These are phyloP conservation scores for Saturnispora sanitii DNA, from an alignment of 805 yeast genomes.

Conservation along the genomic window DNA sequence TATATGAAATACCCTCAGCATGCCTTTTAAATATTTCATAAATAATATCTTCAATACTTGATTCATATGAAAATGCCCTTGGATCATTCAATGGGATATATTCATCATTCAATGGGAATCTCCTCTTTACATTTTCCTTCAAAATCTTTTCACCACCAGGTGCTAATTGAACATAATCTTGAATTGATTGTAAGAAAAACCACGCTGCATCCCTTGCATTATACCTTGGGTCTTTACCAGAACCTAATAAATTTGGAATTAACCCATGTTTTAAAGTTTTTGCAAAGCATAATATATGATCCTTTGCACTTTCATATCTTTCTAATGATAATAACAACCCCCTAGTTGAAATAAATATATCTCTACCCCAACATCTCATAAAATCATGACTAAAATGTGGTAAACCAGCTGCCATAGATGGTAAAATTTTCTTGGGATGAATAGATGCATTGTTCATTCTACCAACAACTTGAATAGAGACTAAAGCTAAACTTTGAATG, in stretches of 20 bases:
- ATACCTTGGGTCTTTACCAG: constrained; percentile 88
- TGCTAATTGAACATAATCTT: constrained; percentile 60
- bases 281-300: constrained; percentile 80
- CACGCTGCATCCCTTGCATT: constrained; percentile 97
- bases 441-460: constrained; percentile 64
- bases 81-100: constrained; percentile 61
- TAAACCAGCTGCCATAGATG: constrained; percentile 89
- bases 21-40: constrained; percentile 81
- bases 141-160: constrained; percentile 64
- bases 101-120: constrained; percentile 77
- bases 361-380: constrained; percentile 99
- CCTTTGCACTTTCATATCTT: constrained; percentile 66
- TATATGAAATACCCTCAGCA: constrained; percentile 74
- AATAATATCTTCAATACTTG: constrained; percentile 64
- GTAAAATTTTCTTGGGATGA: constrained; percentile 48
- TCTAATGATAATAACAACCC: constrained; percentile 76
- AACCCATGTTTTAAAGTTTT: constrained; percentile 89
- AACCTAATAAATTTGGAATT: constrained; percentile 86
- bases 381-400: constrained; percentile 88
- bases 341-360: constrained; percentile 78
- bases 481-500: constrained; percentile 67
- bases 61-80: constrained; percentile 62
- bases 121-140: constrained; percentile 61
- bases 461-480: constrained; percentile 84
- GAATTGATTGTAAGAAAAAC: constrained; percentile 86